Evolutionary conservation across 306 rosid species (phyloP), one percentile per base, ranked within the genome.

Genomic region (Vigna mungo): DNA sequence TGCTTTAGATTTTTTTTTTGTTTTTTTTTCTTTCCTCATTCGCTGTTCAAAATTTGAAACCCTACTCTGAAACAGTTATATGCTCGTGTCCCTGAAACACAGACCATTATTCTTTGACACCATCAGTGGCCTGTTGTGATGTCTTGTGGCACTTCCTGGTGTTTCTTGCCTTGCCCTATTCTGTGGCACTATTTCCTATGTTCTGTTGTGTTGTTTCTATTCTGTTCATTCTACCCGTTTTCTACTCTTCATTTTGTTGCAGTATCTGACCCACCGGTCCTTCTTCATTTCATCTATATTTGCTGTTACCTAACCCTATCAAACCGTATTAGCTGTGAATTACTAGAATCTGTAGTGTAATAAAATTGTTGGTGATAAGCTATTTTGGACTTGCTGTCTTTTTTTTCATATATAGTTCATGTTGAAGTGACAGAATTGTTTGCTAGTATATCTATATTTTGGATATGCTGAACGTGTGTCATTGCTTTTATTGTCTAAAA

Each of bases 321-420:
- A 41, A 25, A 53, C 20, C 15, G 3, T 64, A 17, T 20, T 6
- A 51, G 46, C 32, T 6, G 27, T 63, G 54, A 37, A 41, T 63
- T 16, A 27, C 58, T 66, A 20, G 54, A 74, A 55, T 55, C 21
- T 55, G 16, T 18, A 15, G 30, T 59, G 62, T 34, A 80, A 80
- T 60, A 60, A n/a, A 43, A 39, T 70, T 44, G 16, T 66, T 41
- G 30, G 20, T 36, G 2, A 39, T 70, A 55, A 70, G 13, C 52
- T n/a, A 27, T 21, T 15, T 61, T 46, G 30, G 13, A 47, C 39
- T 17, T 16, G 39, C 30, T 9, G 2, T 14, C 46, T 37, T 18
- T 10, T 7, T 79, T 51, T 52, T 69, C 13, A 60, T 16, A 67
- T 58, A 41, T 74, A 56, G 46, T 36, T 39, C 20, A 15, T 30